Conservation (phyloP, 768 basidiomycete genomes). For the Lactarius tabidus region DNA sequence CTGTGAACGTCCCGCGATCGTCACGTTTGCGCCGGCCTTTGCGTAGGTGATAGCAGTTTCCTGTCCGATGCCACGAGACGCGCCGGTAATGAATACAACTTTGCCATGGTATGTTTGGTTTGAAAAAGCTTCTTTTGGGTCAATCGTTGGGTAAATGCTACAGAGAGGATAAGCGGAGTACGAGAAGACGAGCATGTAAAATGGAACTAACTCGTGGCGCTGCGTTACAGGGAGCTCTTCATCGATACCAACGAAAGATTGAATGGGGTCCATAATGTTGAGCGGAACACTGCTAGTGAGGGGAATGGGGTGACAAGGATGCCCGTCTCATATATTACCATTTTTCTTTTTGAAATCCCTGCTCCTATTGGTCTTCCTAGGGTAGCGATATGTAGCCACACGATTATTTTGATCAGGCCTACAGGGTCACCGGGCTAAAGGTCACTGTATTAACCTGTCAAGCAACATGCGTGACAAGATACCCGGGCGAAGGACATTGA, state of each 20-base stretch:
- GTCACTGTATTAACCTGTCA: too few relatives aligned
- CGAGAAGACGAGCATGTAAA: neutral
- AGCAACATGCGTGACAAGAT: too few relatives aligned
- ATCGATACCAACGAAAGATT: neutral
- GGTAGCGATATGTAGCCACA: too few relatives aligned
- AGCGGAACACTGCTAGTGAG: too few relatives aligned
- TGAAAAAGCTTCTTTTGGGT: neutral
- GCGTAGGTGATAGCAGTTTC: constrained; percentile 24
- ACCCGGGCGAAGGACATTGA: too few relatives aligned
- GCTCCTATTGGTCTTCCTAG: too few relatives aligned
- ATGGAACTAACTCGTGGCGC: neutral
- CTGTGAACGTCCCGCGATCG: constrained; percentile 17
- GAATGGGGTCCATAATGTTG: neutral
- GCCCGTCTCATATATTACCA: too few relatives aligned
- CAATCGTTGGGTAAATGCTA: constrained; percentile 15
- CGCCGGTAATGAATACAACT: constrained; percentile 27
- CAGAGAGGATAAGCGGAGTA: neutral
- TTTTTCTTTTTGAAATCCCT: too few relatives aligned
- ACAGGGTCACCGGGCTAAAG: too few relatives aligned
- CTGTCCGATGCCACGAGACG: constrained; percentile 26
- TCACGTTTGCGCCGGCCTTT: constrained; percentile 21
- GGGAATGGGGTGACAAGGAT: too few relatives aligned
- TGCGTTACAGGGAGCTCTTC: constrained; percentile 4
- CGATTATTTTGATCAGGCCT: too few relatives aligned
- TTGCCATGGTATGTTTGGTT: constrained; percentile 21